Conservation (phyloP, 1,284 basidiomycete genomes). For the Omphalotus olearius region DNA sequence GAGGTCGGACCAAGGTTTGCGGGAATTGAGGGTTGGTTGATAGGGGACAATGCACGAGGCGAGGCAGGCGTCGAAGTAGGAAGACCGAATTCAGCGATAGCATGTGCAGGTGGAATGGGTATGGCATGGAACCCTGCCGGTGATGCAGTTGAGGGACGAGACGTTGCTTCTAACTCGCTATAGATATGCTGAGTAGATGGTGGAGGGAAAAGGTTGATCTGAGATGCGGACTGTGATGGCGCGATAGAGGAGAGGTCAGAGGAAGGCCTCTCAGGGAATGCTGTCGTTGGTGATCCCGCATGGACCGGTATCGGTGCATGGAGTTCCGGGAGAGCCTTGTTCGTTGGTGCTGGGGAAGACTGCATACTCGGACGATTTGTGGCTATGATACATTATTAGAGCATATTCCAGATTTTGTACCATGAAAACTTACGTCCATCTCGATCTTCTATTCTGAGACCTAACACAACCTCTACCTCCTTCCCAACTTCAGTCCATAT, state of each 20-base stretch:
- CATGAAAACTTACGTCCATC: background rate
- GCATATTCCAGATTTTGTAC: no score
- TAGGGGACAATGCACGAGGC: background rate
- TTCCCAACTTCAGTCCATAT: constrained; percentile 64
- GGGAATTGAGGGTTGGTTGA: no score
- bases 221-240: constrained; percentile 66
- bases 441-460: background rate
- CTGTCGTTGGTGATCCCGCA: constrained; percentile 11
- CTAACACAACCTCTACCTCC: constrained; percentile 37
- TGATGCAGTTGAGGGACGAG: background rate
- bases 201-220: constrained; percentile 29
- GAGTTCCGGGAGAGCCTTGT: constrained; percentile 24
- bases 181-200: constrained; percentile 15
- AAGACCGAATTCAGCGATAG: constrained; percentile 42
- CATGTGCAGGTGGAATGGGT: constrained; percentile 53
- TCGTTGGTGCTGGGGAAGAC: background rate
- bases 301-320: constrained; percentile 12
- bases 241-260: constrained; percentile 51
- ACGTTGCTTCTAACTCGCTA: constrained; percentile 4
- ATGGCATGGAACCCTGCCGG: constrained; percentile 10
- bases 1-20: no score
- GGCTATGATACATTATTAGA: background rate
- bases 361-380: background rate
- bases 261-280: constrained; percentile 18
- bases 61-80: constrained; percentile 24